Conservation (phyloP, 352 stramenopile species). For the Phytophthora macrochlamydospora region DNA sequence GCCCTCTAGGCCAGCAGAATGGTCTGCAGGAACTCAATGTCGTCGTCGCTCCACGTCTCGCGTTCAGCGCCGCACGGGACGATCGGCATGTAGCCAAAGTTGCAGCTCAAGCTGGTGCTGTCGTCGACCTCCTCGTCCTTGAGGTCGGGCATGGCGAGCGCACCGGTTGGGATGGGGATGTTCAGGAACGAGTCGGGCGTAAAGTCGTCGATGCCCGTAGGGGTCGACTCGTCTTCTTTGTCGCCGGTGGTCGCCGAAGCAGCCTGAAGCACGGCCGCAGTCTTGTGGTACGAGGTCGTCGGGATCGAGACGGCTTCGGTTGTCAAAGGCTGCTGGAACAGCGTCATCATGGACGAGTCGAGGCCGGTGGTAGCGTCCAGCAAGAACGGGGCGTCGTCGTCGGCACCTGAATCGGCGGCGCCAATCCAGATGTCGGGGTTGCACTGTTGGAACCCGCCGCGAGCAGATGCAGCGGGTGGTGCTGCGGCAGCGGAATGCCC, state of each 20-base stretch:
- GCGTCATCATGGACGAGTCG: constrained; percentile 18
- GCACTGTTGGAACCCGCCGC: constrained; percentile 3
- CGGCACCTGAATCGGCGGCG: constrained; percentile 53
- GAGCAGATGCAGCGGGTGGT: constrained; percentile 43
- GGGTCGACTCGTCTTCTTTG: constrained; percentile 35
- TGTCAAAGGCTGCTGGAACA: constrained; percentile 9
- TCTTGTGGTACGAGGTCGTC: not conserved
- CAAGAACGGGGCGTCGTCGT: constrained; percentile 13
- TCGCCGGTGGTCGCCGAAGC: not conserved
- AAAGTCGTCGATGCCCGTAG: constrained; percentile 73
- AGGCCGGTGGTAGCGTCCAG: constrained; percentile 13
- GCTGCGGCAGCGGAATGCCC: constrained; percentile 33
- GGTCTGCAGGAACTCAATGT: constrained; percentile 82
- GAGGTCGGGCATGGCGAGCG: constrained; percentile 11
- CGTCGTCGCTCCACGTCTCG: constrained; percentile 79
- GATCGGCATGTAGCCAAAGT: constrained; percentile 51
- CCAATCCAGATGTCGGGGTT: constrained; percentile 19
- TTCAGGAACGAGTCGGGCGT: constrained; percentile 54
- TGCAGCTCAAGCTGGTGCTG: constrained; percentile 37
- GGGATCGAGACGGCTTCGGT: not conserved
- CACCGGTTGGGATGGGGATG: constrained; percentile 25
- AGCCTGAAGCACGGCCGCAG: not conserved
- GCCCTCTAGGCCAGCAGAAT: constrained; percentile 59
- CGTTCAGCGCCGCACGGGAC: constrained; percentile 49
- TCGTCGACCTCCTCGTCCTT: constrained; percentile 33